Evolutionary conservation across 306 rosid species (phyloP), one percentile per base, ranked within the genome.

Genomic region (Malus orientalis): DNA sequence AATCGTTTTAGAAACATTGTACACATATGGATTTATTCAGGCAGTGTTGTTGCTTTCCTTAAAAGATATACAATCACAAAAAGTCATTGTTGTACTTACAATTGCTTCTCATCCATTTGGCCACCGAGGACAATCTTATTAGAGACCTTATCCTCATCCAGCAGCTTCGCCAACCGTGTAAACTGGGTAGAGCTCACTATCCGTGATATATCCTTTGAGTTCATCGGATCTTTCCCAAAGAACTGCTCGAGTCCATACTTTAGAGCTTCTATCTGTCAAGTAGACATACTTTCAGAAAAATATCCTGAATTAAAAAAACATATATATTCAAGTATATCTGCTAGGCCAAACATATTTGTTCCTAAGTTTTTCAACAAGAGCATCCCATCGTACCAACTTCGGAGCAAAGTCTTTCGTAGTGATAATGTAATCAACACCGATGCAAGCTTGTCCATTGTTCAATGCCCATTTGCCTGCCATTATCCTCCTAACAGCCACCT

Each of bases 371-470:
- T 40, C 45, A 9, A 40, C 45, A 40, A 9, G 40, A 40, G 45
- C 45, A 40, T 40, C 9, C 16, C 30, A 62, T 65, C 93, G 64
- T 86, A 90, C 97, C 89, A 93, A 84, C 23, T 55, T 82, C 29
- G 92, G 89, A 77, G 96, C 96, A 74, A 92, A 90, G 19, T 88
- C 89, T 82, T 79, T 90, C 58, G 85, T 88, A 30, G 96, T 93
- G 78, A 93, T 90, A 74, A 93, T 83, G 40, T 93, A 87, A 82
- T 93, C 97, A 54, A 90, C 88, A 67, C 80, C 86, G 42, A 93
- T 88, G 82, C 97, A 93, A 62, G 93, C 92, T 89, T 93, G 97
- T 75, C 97, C 97, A 74, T 78, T 85, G 71, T 93, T 93, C 69
- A 85, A 79, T 64, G 91, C 96, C 97, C 96, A 93, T 75, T 93